These are phyloP conservation scores for Pichia sp. DNA, from an alignment of 1,139 yeast genomes.

Conservation along the genomic window DNA sequence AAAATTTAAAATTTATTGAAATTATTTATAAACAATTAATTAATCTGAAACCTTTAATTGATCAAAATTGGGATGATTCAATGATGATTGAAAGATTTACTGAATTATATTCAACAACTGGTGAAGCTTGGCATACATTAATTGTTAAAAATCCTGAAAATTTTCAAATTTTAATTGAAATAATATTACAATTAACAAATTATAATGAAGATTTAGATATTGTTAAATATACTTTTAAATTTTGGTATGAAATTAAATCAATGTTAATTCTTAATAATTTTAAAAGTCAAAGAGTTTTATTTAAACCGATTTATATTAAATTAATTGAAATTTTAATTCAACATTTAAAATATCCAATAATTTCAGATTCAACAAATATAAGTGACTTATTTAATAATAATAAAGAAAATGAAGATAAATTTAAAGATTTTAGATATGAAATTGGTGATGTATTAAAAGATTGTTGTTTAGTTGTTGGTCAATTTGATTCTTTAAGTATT, in stretches of 20 bases:
- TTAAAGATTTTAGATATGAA: constrained; percentile 88
- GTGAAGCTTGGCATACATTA: constrained; percentile 90
- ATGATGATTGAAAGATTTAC: constrained; percentile 70
- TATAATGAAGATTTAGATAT: constrained; percentile 79
- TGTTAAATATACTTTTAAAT: constrained; percentile 83
- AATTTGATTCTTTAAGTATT: constrained; percentile 56
- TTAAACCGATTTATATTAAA: constrained; percentile 54
- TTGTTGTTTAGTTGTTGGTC: constrained; percentile 86
- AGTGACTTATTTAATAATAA: constrained; percentile 32
- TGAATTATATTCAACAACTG: constrained; percentile 82
- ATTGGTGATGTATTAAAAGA: constrained; percentile 96
- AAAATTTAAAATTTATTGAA: constrained; percentile 52
- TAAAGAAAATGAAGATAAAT: constrained; percentile 83
- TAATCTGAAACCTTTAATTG: constrained; percentile 47
- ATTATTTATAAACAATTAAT: constrained; percentile 66
- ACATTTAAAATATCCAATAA: constrained; percentile 72
- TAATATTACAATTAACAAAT: constrained; percentile 55
- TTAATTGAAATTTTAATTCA: constrained; percentile 62
- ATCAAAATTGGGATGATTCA: constrained; percentile 49
- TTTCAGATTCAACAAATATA: constrained; percentile 28
- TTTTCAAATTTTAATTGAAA: constrained; percentile 71
- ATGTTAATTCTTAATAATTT: constrained; percentile 60
- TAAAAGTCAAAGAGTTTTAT: constrained; percentile 49
- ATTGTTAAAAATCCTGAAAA: constrained; percentile 68
- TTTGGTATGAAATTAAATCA: constrained; percentile 83